phyloP scores from a whole-genome alignment of 129 eudicot species.

The Flaveria linearis region DNA sequence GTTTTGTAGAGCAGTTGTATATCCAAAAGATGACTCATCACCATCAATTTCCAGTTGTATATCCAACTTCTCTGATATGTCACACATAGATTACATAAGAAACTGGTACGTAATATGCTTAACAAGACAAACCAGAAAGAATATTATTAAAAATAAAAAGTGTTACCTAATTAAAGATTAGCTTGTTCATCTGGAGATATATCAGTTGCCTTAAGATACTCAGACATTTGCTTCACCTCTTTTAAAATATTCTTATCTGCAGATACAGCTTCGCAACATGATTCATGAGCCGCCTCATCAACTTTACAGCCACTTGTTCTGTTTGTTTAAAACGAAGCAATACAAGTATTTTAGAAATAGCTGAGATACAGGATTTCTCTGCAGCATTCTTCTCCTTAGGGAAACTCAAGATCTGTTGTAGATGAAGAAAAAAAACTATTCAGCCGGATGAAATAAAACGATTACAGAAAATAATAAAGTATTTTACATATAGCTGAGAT shows the following conservation, averaged over 20 bases:
- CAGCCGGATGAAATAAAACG: background rate
- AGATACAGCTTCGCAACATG: slow-evolving; percentile 55
- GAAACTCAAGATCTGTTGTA: slow-evolving; percentile 61
- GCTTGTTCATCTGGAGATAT: slow-evolving; percentile 56
- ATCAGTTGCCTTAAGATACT: slow-evolving; percentile 57
- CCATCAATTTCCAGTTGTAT: slow-evolving; percentile 42
- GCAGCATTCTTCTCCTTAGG: slow-evolving; percentile 69
- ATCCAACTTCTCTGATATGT: too few species aligned
- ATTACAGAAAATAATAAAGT: slow-evolving; percentile 30
- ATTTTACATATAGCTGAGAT: slow-evolving; percentile 64
- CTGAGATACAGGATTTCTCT: slow-evolving; percentile 72
- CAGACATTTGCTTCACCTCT: slow-evolving; percentile 74
- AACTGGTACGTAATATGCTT: background rate
- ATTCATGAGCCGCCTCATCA: slow-evolving; percentile 60
- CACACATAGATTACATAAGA: slow-evolving; percentile 15
- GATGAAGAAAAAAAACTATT: background rate
- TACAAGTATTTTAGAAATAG: slow-evolving; percentile 62
- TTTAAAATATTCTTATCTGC: slow-evolving; percentile 67
- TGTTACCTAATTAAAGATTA: slow-evolving; percentile 61
- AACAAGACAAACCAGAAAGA: background rate
- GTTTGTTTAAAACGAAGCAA: slow-evolving; percentile 59
- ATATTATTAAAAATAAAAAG: too few species aligned
- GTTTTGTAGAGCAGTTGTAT: too few species aligned
- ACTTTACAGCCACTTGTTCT: slow-evolving; percentile 66
- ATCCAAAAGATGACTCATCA: slow-evolving; percentile 35